These are phyloP conservation scores for Vaccinium vitisidaea DNA, from an alignment of 148 eudicot genomes.

Conservation along the genomic window DNA sequence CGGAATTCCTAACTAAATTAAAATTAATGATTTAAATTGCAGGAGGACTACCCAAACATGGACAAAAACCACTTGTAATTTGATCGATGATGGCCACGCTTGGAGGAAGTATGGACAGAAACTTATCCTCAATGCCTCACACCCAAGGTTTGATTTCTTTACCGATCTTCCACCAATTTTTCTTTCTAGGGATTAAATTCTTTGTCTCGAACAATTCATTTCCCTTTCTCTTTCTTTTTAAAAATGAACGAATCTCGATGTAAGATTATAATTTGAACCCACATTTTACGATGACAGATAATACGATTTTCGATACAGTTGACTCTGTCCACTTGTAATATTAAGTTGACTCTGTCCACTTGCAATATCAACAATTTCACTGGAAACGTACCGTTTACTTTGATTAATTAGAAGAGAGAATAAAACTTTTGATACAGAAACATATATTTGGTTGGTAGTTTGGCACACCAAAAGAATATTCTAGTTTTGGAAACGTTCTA, in stretches of 20 bases:
- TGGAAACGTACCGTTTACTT: no score
- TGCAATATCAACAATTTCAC: not conserved
- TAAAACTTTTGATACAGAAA: no score
- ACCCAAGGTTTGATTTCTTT: slow-evolving; percentile 38
- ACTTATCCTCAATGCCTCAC: slow-evolving; percentile 35
- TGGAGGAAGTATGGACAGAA: slow-evolving; percentile 60
- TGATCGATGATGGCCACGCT: slow-evolving; percentile 42
- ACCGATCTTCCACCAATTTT: not conserved
- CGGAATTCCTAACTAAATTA: not conserved
- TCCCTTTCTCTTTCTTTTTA: no score
- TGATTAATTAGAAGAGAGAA: no score
- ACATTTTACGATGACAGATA: no score
- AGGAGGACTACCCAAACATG: slow-evolving; percentile 33
- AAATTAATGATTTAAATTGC: not conserved
- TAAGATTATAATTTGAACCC: no score
- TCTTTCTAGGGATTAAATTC: not conserved
- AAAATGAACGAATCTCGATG: no score
- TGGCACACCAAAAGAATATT: not conserved
- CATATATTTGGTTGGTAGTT: not conserved
- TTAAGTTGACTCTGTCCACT: not conserved
- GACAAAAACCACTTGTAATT: slow-evolving; percentile 11
- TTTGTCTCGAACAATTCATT: no score
- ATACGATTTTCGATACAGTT: no score
- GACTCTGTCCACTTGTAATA: no score
- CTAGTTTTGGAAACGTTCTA: not conserved